These are phyloP conservation scores for Sphaceloma murrayae DNA, from an alignment of 2,329 filamentous ascomycete genomes.

Conservation along the genomic window DNA sequence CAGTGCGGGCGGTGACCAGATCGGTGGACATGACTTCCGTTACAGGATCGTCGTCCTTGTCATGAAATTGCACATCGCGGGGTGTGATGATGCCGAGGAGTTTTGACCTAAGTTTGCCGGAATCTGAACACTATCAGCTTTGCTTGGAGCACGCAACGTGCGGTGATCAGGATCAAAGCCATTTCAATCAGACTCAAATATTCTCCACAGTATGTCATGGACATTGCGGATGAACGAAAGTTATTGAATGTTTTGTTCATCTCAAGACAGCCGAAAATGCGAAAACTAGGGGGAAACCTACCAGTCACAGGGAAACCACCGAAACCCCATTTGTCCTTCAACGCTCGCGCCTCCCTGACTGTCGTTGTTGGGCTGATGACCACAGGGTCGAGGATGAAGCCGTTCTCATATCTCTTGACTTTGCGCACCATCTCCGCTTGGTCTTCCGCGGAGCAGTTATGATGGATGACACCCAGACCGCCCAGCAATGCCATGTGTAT, in stretches of 20 bases:
- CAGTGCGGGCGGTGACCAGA: slow-evolving; percentile 74
- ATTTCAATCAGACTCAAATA: slow-evolving; percentile 25
- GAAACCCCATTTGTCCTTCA: slow-evolving; percentile 98
- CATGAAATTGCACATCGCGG: slow-evolving; percentile 95
- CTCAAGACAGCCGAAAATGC: slow-evolving; percentile 42
- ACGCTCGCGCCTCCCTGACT: slow-evolving; percentile 76
- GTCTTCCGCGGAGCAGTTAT: slow-evolving; percentile 96
- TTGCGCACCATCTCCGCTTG: slow-evolving; percentile 99
- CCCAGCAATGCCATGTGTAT: slow-evolving; percentile 91
- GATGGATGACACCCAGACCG: slow-evolving; percentile 89
- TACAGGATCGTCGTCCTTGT: slow-evolving; percentile 60
- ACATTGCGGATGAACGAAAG: slow-evolving; percentile 99
- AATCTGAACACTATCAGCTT: slow-evolving; percentile 49
- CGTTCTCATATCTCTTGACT: slow-evolving; percentile 98
- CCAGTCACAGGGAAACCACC: slow-evolving; percentile 97
- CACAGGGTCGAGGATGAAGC: slow-evolving; percentile 93
- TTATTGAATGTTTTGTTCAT: slow-evolving; percentile 77
- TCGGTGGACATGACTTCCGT: slow-evolving; percentile 92
- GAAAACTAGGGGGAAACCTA: slow-evolving; percentile 43
- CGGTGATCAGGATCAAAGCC: not conserved
- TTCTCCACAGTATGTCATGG: slow-evolving; percentile 32
- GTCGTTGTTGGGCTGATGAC: slow-evolving; percentile 82
- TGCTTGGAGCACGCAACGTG: not conserved
- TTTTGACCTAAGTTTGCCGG: slow-evolving; percentile 86
- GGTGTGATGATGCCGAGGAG: slow-evolving; percentile 96